Evolutionary conservation across 2,329 filamentous ascomycete genomes (phyloP).

Genomic region (Ceratocystis harringtonii): DNA sequence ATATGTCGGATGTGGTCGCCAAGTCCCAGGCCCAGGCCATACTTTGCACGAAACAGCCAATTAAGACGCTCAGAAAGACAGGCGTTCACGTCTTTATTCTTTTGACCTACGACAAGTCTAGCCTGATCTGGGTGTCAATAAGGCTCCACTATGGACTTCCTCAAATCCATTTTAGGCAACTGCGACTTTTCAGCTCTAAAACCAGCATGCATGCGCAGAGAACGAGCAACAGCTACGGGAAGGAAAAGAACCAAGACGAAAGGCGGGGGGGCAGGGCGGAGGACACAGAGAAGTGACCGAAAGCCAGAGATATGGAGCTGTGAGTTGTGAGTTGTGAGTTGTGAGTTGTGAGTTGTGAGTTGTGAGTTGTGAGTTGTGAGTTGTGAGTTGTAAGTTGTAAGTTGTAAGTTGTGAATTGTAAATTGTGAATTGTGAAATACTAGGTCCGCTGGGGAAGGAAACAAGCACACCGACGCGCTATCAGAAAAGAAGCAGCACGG

Average conservation of each 20-base stretch:
- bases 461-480: not conserved
- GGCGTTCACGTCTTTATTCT: not conserved
- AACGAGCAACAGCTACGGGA: not conserved
- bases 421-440: too few species aligned
- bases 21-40: not conserved
- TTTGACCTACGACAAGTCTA: not conserved
- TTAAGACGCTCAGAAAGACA: not conserved
- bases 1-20: not conserved
- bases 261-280: not conserved
- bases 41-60: not conserved
- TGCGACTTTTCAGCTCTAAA: not conserved
- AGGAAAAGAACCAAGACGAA: not conserved
- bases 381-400: too few species aligned
- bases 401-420: too few species aligned
- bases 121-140: slow-evolving; percentile 27
- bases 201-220: not conserved
- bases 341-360: too few species aligned
- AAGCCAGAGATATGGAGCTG: too few species aligned
- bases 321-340: too few species aligned
- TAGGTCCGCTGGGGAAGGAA: not conserved
- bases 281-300: too few species aligned
- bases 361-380: too few species aligned
- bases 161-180: slow-evolving; percentile 16
- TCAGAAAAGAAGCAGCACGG: not conserved
- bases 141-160: slow-evolving; percentile 21